Conservation (phyloP, 192 early-diverging fungal species). For the Haplosporangium gracile region DNA sequence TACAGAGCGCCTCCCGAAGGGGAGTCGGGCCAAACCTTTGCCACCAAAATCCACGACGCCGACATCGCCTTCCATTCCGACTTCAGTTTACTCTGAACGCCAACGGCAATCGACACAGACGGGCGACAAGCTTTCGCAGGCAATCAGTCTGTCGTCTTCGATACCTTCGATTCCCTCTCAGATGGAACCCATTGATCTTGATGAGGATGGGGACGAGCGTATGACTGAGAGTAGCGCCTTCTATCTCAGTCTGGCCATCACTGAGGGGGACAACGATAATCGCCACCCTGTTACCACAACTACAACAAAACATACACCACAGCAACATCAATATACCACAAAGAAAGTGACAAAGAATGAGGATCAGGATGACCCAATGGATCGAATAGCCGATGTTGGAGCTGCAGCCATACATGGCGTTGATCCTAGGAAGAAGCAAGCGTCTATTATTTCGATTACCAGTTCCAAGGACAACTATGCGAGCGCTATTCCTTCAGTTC, state of each 20-base stretch:
- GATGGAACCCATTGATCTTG: not conserved
- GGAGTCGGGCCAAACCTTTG: conserved; percentile 21
- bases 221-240: not conserved
- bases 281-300: no score
- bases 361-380: not conserved
- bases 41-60: not conserved
- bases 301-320: not conserved
- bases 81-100: not conserved
- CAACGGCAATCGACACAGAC: not conserved
- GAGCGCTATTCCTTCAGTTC: conserved; percentile 8
- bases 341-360: not conserved
- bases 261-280: not conserved
- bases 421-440: not conserved
- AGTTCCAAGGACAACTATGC: conserved; percentile 10
- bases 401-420: not conserved
- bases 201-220: not conserved
- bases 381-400: not conserved
- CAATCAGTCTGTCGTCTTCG: conserved; percentile 17
- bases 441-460: conserved; percentile 11
- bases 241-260: not conserved
- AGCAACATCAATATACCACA: not conserved
- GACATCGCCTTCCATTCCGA: no score
- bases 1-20: conserved; percentile 22
- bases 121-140: not conserved
- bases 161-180: conserved; percentile 11